Percentiles rank a stretch among this genome's conserved stretches.
phyloP scores from a whole-genome alignment of 257 asterid genomes.

The Forsythia suspensa region DNA sequence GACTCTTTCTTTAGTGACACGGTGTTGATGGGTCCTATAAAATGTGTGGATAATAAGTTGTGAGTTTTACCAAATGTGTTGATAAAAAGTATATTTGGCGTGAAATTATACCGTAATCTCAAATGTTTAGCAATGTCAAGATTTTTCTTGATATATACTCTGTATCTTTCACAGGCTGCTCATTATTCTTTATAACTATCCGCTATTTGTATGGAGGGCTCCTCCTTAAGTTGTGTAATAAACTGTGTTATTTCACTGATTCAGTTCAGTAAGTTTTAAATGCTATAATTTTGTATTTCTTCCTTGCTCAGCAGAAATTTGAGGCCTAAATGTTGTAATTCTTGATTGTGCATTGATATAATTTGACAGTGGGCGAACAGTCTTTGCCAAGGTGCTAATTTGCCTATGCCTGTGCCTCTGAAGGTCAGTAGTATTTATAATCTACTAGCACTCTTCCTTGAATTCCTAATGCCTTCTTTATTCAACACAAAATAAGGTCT shows the following conservation, averaged over 20 bases:
- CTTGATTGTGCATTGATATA: slow-evolving; percentile 8
- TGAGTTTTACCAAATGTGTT: no score
- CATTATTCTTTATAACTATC: no score
- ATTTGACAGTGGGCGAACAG: slow-evolving; percentile 88
- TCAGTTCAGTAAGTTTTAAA: not conserved
- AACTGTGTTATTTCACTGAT: not conserved
- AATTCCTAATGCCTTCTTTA: not conserved
- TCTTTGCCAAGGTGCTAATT: slow-evolving; percentile 82
- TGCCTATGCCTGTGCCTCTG: slow-evolving; percentile 85
- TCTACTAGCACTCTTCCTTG: not conserved
- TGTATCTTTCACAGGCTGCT: not conserved
- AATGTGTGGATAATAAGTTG: no score
- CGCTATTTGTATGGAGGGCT: no score
- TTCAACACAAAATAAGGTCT: not conserved
- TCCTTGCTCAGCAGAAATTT: no score
- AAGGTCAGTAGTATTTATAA: slow-evolving; percentile 47
- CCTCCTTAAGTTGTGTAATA: not conserved
- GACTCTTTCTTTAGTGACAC: no score
- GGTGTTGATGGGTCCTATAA: no score
- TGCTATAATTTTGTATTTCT: not conserved
- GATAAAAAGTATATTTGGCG: not conserved
- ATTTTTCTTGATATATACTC: no score
- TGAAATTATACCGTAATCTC: not conserved
- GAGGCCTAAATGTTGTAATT: not conserved
- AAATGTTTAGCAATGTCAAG: not conserved